phyloP scores from a whole-genome alignment of 352 stramenopile species.

The Saprolegnia diclina region DNA sequence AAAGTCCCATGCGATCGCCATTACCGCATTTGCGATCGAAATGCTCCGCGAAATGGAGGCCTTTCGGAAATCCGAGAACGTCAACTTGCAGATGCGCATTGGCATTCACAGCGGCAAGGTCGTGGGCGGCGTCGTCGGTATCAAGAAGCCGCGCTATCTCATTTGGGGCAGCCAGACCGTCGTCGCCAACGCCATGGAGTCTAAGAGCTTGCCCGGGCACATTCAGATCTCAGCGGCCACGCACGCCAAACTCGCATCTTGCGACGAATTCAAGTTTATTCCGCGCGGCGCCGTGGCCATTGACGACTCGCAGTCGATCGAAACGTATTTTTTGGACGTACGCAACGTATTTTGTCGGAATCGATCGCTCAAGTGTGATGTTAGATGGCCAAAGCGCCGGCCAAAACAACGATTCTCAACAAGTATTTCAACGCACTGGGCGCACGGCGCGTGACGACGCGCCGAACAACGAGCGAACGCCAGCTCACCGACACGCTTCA shows the following conservation, averaged over 20 bases:
- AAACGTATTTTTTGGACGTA: slow-evolving; percentile 26
- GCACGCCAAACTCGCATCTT: slow-evolving; percentile 45
- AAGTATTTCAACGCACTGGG: slow-evolving; percentile 4
- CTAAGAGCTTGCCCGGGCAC: slow-evolving; percentile 41
- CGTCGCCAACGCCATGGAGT: slow-evolving; percentile 78
- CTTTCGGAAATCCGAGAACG: slow-evolving; percentile 57
- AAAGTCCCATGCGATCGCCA: slow-evolving; percentile 62
- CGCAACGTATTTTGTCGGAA: neutral
- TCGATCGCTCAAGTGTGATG: neutral
- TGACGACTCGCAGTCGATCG: slow-evolving; percentile 13
- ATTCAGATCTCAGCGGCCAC: slow-evolving; percentile 64
- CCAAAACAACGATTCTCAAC: slow-evolving; percentile 10
- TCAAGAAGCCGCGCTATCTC: slow-evolving; percentile 81
- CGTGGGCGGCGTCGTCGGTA: slow-evolving; percentile 74
- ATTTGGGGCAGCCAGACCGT: slow-evolving; percentile 79
- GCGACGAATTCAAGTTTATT: slow-evolving; percentile 50
- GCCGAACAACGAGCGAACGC: neutral
- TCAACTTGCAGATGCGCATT: slow-evolving; percentile 80
- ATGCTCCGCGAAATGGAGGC: slow-evolving; percentile 81
- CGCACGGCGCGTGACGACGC: neutral
- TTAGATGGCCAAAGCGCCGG: slow-evolving; percentile 15
- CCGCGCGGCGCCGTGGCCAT: slow-evolving; percentile 33
- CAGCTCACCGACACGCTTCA: slow-evolving; percentile 6
- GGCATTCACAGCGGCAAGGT: slow-evolving; percentile 79
- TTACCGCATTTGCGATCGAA: slow-evolving; percentile 72